Evolutionary conservation across 805 yeast genomes (phyloP).

Genomic region (Candida tibetensis): DNA sequence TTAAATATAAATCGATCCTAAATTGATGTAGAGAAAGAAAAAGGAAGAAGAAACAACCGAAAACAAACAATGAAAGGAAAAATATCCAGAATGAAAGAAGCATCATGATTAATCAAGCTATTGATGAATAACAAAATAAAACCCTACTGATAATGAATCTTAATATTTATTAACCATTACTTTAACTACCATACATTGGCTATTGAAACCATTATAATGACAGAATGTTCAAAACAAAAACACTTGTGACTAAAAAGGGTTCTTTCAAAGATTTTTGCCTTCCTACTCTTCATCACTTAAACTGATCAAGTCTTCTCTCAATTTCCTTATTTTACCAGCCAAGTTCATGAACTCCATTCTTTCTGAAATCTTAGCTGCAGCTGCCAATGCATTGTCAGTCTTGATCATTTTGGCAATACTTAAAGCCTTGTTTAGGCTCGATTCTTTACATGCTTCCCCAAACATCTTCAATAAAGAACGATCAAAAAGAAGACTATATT

Average conservation of each 20-base stretch:
- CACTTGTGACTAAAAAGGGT: too few relatives aligned
- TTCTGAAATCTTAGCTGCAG: conserved; percentile 83
- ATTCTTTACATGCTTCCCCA: conserved; percentile 68
- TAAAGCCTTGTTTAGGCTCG: conserved; percentile 62
- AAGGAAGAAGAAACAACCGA: too few relatives aligned
- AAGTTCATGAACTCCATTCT: conserved; percentile 44
- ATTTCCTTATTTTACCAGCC: conserved; percentile 35
- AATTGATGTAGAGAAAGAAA: background rate
- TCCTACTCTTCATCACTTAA: conserved; percentile 16
- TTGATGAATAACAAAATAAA: too few relatives aligned
- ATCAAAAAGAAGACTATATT: conserved; percentile 61
- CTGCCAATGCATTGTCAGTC: conserved; percentile 75
- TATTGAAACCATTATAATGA: too few relatives aligned
- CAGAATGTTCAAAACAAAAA: too few relatives aligned
- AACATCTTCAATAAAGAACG: conserved; percentile 74
- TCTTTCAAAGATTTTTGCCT: too few relatives aligned
- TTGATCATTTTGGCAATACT: conserved; percentile 67
- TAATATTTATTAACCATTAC: too few relatives aligned
- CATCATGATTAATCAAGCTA: too few relatives aligned
- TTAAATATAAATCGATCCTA: background rate
- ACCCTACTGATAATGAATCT: too few relatives aligned
- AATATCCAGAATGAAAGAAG: too few relatives aligned
- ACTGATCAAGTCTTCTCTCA: conserved; percentile 34
- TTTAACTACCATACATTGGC: too few relatives aligned
- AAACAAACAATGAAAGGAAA: too few relatives aligned